Conservation (phyloP, 2,329 filamentous ascomycete genomes). For the Knufia petricola region DNA sequence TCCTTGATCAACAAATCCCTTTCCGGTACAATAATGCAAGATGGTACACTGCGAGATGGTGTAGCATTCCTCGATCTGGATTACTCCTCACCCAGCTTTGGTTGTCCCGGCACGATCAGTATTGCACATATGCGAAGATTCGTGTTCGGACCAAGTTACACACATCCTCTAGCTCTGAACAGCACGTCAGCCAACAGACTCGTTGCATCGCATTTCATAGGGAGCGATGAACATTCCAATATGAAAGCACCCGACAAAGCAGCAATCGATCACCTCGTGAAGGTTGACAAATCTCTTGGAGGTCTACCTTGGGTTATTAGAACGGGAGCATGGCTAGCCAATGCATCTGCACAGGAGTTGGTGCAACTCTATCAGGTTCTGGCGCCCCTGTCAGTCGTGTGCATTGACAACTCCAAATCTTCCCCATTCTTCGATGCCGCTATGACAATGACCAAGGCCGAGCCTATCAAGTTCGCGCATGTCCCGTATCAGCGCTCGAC, state of each 20-base stretch:
- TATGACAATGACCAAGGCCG: neutral
- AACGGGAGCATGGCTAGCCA: neutral
- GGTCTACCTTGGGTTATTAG: neutral
- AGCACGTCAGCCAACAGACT: neutral
- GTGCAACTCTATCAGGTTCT: neutral
- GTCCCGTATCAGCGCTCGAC: neutral
- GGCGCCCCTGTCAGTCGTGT: neutral
- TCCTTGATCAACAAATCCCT: neutral
- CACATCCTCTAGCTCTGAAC: neutral
- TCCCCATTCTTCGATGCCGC: neutral
- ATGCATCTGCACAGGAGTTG: neutral
- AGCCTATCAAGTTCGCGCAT: neutral
- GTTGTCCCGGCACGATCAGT: constrained; percentile 2
- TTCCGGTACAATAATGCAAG: neutral
- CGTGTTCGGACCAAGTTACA: neutral
- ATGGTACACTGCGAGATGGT: neutral
- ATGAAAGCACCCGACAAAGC: neutral
- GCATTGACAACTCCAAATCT: neutral
- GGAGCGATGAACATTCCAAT: neutral
- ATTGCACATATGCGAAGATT: neutral
- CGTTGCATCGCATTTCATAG: neutral
- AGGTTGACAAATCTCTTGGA: neutral
- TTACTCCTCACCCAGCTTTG: neutral
- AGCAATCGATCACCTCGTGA: neutral
- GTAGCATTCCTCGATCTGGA: constrained; percentile 5